Evolutionary conservation across 2,329 filamentous ascomycete genomes (phyloP), one percentile per base, ranked within the genome.

Genomic region (Malbranchea cinnamomea): DNA sequence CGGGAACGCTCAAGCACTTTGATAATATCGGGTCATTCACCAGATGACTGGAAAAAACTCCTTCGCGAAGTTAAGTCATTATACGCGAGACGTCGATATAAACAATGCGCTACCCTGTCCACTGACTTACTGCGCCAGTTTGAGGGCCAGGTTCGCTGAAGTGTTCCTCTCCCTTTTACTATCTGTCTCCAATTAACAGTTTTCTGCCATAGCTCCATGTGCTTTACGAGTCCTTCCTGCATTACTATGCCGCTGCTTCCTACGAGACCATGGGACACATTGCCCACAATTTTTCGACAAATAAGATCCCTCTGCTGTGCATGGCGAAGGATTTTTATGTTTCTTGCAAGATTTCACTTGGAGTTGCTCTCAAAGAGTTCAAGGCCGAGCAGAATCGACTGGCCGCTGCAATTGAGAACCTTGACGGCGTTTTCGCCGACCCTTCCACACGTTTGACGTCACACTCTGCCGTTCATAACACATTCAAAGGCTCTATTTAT

Each of bases 241-340:
- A 52, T 34, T 63, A 65, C 42, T 65, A 65, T 43, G 48, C 50
- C 6, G 63, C 54, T 3, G 45, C 60, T 6, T 59, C 52, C 15
- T 57, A 61, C 35, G 62, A 66, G 34, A 50, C 52, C 3, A 49
- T 65, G n/a, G 62, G 59, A 3, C 52, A 56, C 6, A 40, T 50
- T 17, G 57, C 62, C 29, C 61, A 65, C 31, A 48, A 57, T n/a
- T 55, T 56, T 38, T 65, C 62, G 2, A 42, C 41, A 13, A 53
- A 53, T 22, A 66, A 63, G 39, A 18, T 64, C 5, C 45, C 52
- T 0, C 43, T 56, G 8, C 48, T 65, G 23, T 42, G 50, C 8
- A 39, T 49, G 14, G 59, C 63, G 0, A 47, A 56, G 38, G 46
- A 56, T 23, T 49, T 44, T 23, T 64, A 61, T 36, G 29, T 50